These are phyloP conservation scores for Grosmannia clavigera DNA, from an alignment of 2,329 filamentous ascomycete genomes.

Conservation along the genomic window DNA sequence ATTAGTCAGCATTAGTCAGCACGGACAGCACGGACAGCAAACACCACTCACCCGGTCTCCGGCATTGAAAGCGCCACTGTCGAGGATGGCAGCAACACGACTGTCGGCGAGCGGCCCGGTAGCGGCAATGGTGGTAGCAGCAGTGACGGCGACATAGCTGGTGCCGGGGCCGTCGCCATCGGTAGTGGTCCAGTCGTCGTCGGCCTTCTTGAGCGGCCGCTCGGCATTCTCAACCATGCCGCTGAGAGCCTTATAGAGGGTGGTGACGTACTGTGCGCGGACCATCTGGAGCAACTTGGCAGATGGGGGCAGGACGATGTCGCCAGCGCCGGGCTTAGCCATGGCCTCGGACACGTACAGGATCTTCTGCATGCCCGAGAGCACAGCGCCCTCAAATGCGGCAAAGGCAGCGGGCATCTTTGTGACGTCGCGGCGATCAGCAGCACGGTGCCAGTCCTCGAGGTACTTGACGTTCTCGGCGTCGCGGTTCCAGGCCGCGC, in stretches of 20 bases:
- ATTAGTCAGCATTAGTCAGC: not conserved
- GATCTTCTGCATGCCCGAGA: constrained; percentile 87
- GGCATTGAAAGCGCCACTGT: constrained; percentile 38
- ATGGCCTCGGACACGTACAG: constrained; percentile 83
- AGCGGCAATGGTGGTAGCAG: constrained; percentile 4
- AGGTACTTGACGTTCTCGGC: constrained; percentile 84
- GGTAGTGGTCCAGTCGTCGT: constrained; percentile 47
- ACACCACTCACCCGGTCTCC: constrained; percentile 38
- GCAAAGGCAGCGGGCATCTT: constrained; percentile 81
- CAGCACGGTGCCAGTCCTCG: constrained; percentile 82
- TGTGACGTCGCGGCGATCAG: constrained; percentile 75
- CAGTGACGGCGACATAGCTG: constrained; percentile 18
- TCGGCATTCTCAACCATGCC: constrained; percentile 97
- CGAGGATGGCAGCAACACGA: constrained; percentile 21
- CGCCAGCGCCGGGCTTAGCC: constrained; percentile 56
- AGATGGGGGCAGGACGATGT: constrained; percentile 75
- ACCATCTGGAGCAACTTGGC: constrained; percentile 85
- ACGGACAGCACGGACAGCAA: not conserved
- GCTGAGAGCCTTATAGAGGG: constrained; percentile 83
- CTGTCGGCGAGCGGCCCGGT: constrained; percentile 10
- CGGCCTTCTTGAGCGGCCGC: constrained; percentile 51
- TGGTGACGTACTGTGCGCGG: constrained; percentile 81
- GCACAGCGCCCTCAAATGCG: constrained; percentile 69
- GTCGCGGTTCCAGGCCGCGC: constrained; percentile 85
- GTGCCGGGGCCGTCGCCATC: constrained; percentile 19